A percentile compares a stretch with the other conserved stretches of the same genome.
phyloP scores from a whole-genome alignment of 495 filamentous ascomycete species.

The Beverwykella pulmonaria region DNA sequence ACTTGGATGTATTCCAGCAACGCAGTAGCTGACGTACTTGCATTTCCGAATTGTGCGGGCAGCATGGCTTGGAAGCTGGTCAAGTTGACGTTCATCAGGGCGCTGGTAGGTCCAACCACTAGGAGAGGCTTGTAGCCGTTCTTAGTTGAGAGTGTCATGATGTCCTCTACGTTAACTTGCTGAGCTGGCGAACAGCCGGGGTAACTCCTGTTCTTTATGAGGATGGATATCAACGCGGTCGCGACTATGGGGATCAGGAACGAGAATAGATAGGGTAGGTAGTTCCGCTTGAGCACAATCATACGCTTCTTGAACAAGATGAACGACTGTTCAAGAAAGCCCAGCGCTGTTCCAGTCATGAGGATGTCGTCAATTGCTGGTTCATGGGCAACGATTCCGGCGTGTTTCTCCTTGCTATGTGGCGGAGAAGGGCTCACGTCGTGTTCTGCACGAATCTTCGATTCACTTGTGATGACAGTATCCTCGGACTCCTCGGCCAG shows the following conservation, averaged over 20 bases:
- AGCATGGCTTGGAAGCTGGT: conserved; percentile 45
- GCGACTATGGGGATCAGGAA: conserved; percentile 75
- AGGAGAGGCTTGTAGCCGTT: conserved; percentile 22
- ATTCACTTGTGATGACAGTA: not conserved
- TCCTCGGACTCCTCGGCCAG: conserved; percentile 64
- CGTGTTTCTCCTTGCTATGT: conserved; percentile 9
- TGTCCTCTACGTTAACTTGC: conserved; percentile 39
- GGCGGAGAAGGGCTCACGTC: not conserved
- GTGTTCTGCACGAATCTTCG: not conserved
- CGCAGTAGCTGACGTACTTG: conserved; percentile 19
- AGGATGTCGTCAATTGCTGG: conserved; percentile 1
- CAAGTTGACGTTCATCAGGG: conserved; percentile 8
- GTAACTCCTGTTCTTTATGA: conserved; percentile 59
- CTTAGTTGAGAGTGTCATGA: conserved; percentile 35
- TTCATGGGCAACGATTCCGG: not conserved
- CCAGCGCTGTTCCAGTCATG: conserved; percentile 58
- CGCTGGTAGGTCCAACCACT: conserved; percentile 20
- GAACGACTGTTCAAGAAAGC: conserved; percentile 63
- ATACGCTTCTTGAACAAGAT: conserved; percentile 79
- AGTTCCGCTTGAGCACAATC: conserved; percentile 72
- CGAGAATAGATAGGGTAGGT: conserved; percentile 69
- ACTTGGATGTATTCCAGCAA: conserved; percentile 49
- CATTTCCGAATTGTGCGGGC: conserved; percentile 43
- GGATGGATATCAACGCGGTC: conserved; percentile 69
- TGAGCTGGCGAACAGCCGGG: conserved; percentile 61